phyloP scores from a whole-genome alignment of 805 yeast genomes.

The Clavispora santaluciae region DNA sequence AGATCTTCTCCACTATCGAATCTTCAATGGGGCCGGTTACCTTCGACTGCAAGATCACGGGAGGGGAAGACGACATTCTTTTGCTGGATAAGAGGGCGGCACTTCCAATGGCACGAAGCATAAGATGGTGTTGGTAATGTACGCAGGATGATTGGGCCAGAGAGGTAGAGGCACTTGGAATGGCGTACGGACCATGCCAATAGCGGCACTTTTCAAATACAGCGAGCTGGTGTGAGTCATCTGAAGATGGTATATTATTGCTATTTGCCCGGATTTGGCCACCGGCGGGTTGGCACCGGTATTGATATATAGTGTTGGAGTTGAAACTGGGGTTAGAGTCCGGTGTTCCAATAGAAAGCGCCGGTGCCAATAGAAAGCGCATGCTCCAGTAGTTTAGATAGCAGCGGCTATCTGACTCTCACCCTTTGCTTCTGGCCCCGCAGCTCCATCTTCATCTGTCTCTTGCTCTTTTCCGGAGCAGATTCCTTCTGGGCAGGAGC shows the following conservation, averaged over 20 bases:
- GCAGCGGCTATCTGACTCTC: constrained; percentile 3
- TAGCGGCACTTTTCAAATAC: no score
- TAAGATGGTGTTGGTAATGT: background rate
- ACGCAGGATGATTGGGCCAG: constrained; percentile 5
- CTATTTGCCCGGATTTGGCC: no score
- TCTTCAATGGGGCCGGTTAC: constrained; percentile 46
- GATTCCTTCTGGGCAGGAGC: background rate
- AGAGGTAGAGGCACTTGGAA: no score
- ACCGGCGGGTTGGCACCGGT: no score
- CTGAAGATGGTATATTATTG: no score
- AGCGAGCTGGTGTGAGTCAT: no score
- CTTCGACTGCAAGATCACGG: constrained; percentile 12
- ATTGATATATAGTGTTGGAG: no score
- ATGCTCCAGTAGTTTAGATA: no score
- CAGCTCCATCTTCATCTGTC: constrained; percentile 15
- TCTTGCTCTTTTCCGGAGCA: constrained; percentile 10
- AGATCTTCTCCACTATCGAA: constrained; percentile 42
- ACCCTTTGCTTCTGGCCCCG: constrained; percentile 10
- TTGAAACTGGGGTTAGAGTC: no score
- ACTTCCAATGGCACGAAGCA: constrained; percentile 1
- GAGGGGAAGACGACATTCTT: constrained; percentile 7
- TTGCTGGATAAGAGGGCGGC: background rate
- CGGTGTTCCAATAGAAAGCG: no score
- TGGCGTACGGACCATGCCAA: no score
- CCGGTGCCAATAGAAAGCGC: no score